Evolutionary conservation across 2,329 filamentous ascomycete species (phyloP).

Genomic region (Onygenales sp.): DNA sequence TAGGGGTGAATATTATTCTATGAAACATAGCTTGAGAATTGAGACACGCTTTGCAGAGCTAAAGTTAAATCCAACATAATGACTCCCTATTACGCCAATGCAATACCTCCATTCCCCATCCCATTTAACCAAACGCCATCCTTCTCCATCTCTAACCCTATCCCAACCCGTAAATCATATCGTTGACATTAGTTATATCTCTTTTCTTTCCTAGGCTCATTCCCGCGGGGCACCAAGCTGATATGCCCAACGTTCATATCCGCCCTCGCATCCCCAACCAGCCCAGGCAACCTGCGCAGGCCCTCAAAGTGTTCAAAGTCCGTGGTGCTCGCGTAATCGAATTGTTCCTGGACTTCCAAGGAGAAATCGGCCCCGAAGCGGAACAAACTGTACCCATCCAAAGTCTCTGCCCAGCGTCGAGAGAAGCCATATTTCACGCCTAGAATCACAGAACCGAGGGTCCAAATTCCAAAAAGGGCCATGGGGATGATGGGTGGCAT

Average conservation of each 20-base stretch:
- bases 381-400: constrained; percentile 10
- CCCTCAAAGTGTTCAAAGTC: background rate
- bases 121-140: no score
- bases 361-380: constrained; percentile 6
- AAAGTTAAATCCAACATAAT: no score
- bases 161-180: no score
- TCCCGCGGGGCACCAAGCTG: background rate
- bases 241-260: background rate
- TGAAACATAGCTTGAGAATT: no score
- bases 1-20: no score
- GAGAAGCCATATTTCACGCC: background rate
- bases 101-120: no score
- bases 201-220: background rate
- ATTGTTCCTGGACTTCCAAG: background rate
- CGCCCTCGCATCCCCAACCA: background rate
- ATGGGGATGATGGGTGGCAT: background rate
- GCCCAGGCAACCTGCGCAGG: background rate
- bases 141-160: no score
- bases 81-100: no score
- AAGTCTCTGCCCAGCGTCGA: background rate
- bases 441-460: background rate
- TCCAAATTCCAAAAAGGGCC: background rate
- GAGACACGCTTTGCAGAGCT: no score
- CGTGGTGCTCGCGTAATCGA: background rate
- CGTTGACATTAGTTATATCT: background rate